Conservation (phyloP, 177 flowering plant species). For the Tripterygium wilfordii region DNA sequence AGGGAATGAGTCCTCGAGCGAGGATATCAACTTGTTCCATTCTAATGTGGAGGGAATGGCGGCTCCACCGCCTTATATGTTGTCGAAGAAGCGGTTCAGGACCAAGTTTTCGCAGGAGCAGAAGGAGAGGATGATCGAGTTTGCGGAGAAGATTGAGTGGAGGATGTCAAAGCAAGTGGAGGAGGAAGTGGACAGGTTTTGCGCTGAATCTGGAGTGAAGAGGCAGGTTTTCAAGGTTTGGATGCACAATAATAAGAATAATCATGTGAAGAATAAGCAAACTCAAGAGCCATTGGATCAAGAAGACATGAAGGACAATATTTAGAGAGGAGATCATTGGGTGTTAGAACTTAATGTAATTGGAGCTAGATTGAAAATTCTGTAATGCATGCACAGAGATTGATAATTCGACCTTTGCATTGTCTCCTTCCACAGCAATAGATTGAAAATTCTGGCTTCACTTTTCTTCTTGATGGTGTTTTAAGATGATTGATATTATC, state of each 20-base stretch:
- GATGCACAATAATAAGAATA: constrained; percentile 52
- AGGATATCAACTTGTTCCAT: constrained; percentile 28
- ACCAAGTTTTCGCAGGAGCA: constrained; percentile 47
- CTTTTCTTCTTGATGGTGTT: no score
- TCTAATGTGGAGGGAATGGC: constrained; percentile 19
- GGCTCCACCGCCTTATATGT: constrained; percentile 6
- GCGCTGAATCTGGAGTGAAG: constrained; percentile 31
- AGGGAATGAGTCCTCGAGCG: constrained; percentile 36
- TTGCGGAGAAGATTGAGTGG: constrained; percentile 46
- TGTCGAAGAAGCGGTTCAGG: constrained; percentile 36
- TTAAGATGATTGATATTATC: no score
- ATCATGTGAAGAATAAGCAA: constrained; percentile 12
- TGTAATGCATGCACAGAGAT: no score
- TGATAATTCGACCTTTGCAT: no score
- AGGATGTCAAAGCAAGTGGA: constrained; percentile 35
- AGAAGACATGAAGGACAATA: no score
- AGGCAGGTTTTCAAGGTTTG: constrained; percentile 47
- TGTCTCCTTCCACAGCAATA: no score
- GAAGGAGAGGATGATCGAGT: constrained; percentile 43
- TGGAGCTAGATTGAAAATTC: no score
- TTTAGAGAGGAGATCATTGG: no score
- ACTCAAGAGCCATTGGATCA: constrained; percentile 1
- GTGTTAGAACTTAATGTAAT: no score
- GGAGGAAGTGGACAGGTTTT: constrained; percentile 30
- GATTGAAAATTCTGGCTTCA: no score